phyloP scores from a whole-genome alignment of 805 yeast genomes.

The Vanderwaltozyma yarrowii region DNA sequence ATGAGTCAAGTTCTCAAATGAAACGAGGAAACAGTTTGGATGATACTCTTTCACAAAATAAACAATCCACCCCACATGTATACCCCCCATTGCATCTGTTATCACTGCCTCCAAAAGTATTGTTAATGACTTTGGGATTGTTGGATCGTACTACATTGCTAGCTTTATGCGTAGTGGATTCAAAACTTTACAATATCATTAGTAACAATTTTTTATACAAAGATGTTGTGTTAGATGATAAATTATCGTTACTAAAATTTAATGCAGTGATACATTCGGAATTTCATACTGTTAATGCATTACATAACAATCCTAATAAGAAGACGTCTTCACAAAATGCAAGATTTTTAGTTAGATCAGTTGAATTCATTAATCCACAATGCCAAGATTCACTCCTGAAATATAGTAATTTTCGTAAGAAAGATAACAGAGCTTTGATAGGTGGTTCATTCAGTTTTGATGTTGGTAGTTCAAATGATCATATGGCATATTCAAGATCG shows the following conservation, averaged over 20 bases:
- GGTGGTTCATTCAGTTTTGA: slow-evolving; percentile 20
- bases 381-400: slow-evolving; percentile 27
- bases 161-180: slow-evolving; percentile 17
- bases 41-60: no score
- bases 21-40: no score
- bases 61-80: no score
- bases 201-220: slow-evolving; percentile 21
- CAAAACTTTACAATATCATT: slow-evolving; percentile 16
- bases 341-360: slow-evolving; percentile 19
- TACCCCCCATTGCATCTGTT: slow-evolving; percentile 7
- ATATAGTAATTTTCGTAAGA: slow-evolving; percentile 21
- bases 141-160: slow-evolving; percentile 16
- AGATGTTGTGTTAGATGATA: slow-evolving; percentile 17
- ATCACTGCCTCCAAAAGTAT: slow-evolving; percentile 16
- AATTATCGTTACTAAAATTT: slow-evolving; percentile 21
- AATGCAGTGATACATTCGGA: slow-evolving; percentile 26
- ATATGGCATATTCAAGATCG: slow-evolving; percentile 3
- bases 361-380: slow-evolving; percentile 24
- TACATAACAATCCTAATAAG: slow-evolving; percentile 1
- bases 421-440: slow-evolving; percentile 11
- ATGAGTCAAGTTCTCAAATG: no score
- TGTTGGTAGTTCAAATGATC: background rate
- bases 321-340: slow-evolving; percentile 11
- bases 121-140: slow-evolving; percentile 17
- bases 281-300: slow-evolving; percentile 15